Evolutionary conservation across 306 rosid genomes (phyloP).

Genomic region (Herpetospermum pedunculosum): DNA sequence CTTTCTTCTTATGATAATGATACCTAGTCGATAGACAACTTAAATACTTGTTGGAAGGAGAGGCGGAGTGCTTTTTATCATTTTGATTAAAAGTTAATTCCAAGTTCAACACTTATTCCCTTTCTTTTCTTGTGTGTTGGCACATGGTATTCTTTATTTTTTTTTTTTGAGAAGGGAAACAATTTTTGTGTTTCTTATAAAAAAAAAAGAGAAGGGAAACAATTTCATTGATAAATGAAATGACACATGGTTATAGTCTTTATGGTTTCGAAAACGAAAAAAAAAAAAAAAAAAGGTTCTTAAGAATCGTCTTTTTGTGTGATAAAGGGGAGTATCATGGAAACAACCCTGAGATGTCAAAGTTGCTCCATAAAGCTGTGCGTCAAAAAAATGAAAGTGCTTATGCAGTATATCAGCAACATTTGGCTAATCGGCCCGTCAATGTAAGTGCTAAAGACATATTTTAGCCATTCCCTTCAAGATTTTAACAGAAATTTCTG

Average conservation of each 20-base stretch:
- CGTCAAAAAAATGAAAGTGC: slow-evolving; percentile 95
- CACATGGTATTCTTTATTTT: too few species aligned
- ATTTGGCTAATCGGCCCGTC: slow-evolving; percentile 94
- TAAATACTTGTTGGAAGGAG: neutral
- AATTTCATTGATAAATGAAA: too few species aligned
- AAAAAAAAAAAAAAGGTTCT: neutral
- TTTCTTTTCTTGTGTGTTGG: neutral
- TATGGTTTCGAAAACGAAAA: slow-evolving; percentile 4
- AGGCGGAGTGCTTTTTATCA: neutral
- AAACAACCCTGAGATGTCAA: slow-evolving; percentile 99
- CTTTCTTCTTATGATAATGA: neutral
- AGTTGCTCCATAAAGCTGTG: slow-evolving; percentile 98
- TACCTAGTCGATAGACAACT: neutral
- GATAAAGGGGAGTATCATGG: slow-evolving; percentile 91
- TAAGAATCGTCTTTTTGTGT: slow-evolving; percentile 6
- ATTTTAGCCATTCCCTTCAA: neutral
- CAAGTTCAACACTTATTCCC: neutral
- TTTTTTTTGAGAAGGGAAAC: too few species aligned
- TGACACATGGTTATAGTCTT: neutral
- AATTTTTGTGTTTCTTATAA: too few species aligned
- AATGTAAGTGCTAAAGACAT: slow-evolving; percentile 47
- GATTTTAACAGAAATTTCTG: neutral
- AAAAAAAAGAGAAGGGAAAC: too few species aligned
- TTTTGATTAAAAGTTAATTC: neutral
- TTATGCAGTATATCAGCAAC: slow-evolving; percentile 92